Conservation (phyloP, 2,329 filamentous ascomycete species). For the Stenocarpella maydis region DNA sequence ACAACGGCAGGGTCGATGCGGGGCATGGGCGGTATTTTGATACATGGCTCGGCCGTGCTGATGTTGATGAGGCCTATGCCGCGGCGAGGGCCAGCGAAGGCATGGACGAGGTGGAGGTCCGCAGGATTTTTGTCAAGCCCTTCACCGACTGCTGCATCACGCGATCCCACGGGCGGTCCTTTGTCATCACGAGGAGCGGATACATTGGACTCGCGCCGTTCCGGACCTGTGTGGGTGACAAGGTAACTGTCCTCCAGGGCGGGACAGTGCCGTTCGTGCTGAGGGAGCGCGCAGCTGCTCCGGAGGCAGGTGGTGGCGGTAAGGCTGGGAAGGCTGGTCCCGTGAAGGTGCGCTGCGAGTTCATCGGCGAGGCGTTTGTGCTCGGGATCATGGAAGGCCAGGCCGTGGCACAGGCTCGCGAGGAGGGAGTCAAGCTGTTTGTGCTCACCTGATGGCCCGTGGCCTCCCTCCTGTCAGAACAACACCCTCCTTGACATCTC, state of each 20-base stretch:
- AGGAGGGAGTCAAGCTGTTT: background rate
- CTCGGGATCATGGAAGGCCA: constrained; percentile 15
- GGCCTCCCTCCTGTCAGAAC: background rate
- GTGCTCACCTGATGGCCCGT: background rate
- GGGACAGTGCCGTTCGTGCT: constrained; percentile 13
- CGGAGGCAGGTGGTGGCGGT: background rate
- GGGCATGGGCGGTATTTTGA: constrained; percentile 3
- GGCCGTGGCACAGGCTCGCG: background rate
- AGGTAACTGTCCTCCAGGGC: constrained; percentile 14
- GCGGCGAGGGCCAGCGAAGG: background rate
- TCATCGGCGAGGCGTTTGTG: constrained; percentile 12
- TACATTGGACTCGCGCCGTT: background rate
- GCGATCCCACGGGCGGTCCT: constrained; percentile 2
- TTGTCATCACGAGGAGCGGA: background rate
- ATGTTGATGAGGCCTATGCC: background rate
- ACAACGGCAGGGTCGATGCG: background rate
- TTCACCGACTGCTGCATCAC: constrained; percentile 10
- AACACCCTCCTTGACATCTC: background rate
- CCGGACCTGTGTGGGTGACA: background rate
- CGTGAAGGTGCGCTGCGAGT: constrained; percentile 2
- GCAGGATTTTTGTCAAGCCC: constrained; percentile 19
- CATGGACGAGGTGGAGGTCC: background rate
- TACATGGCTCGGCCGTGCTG: constrained; percentile 1
- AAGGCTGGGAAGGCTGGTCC: background rate
- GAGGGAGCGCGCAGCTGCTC: background rate